Evolutionary conservation across 345 rosid species (phyloP).

Genomic region (Geranium rotundifolium): DNA sequence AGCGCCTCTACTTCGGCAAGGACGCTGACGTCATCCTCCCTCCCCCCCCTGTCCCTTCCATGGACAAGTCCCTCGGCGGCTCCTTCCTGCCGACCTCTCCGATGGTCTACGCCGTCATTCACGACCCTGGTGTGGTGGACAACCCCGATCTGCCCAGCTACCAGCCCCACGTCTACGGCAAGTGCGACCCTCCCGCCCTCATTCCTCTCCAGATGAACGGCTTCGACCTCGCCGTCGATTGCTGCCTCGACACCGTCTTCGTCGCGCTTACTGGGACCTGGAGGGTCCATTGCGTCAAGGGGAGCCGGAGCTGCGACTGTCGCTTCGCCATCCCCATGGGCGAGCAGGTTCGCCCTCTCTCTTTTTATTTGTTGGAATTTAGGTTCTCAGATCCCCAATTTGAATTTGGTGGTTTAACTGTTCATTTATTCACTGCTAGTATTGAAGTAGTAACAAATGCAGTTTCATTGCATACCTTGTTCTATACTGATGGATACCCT

Average conservation of each 20-base stretch:
- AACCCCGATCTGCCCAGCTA: slow-evolving; percentile 92
- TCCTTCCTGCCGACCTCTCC: slow-evolving; percentile 55
- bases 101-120: slow-evolving; percentile 74
- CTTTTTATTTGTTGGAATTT: no score
- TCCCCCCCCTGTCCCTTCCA: slow-evolving; percentile 36
- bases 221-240: slow-evolving; percentile 50
- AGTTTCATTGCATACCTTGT: background rate
- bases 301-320: slow-evolving; percentile 77
- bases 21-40: slow-evolving; percentile 55
- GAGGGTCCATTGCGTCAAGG: slow-evolving; percentile 91
- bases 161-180: slow-evolving; percentile 92
- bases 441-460: background rate
- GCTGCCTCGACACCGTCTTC: slow-evolving; percentile 51
- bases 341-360: slow-evolving; percentile 40
- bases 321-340: slow-evolving; percentile 84
- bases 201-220: slow-evolving; percentile 84
- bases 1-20: slow-evolving; percentile 67
- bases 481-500: background rate
- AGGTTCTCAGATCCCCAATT: no score
- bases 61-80: slow-evolving; percentile 37
- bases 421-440: no score
- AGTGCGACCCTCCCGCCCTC: slow-evolving; percentile 83
- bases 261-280: slow-evolving; percentile 54
- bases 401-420: no score
- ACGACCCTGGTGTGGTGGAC: slow-evolving; percentile 73